Percentiles rank a stretch among this genome's conserved stretches.
phyloP scores from a whole-genome alignment of 371 early-diverging fungal species.

The Mycotypha africana region DNA sequence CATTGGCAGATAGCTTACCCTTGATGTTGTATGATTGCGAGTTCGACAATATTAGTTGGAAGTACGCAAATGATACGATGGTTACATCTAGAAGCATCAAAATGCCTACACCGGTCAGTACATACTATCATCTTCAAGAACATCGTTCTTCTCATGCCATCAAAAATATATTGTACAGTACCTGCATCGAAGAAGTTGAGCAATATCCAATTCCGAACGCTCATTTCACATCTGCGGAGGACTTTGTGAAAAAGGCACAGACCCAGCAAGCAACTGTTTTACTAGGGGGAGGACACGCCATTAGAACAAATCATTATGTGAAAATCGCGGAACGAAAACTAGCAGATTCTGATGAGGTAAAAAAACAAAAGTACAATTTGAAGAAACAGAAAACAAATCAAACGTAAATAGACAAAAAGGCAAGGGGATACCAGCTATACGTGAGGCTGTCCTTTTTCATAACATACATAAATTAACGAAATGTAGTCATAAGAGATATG shows the following conservation, averaged over 20 bases:
- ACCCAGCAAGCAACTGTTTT: conserved; percentile 14
- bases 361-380: conserved; percentile 33
- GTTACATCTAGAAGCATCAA: not conserved
- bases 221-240: not conserved
- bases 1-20: conserved; percentile 79
- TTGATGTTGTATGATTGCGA: conserved; percentile 85
- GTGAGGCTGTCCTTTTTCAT: too few species aligned
- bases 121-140: conserved; percentile 42
- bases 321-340: conserved; percentile 21
- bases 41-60: conserved; percentile 59
- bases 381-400: not conserved
- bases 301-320: conserved; percentile 18
- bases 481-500: too few species aligned
- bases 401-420: too few species aligned
- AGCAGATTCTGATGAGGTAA: conserved; percentile 39
- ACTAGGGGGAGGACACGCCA: conserved; percentile 31
- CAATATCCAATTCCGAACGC: not conserved
- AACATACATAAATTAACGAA: too few species aligned
- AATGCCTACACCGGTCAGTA: conserved; percentile 21
- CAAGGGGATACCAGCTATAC: too few species aligned
- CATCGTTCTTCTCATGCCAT: conserved; percentile 41
- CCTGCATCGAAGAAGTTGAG: conserved; percentile 7
- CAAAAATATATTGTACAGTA: conserved; percentile 36
- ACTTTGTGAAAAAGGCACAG: not conserved
- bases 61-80: conserved; percentile 22